phyloP scores from a whole-genome alignment of 768 basidiomycete species.

The Lactarius indigo region DNA sequence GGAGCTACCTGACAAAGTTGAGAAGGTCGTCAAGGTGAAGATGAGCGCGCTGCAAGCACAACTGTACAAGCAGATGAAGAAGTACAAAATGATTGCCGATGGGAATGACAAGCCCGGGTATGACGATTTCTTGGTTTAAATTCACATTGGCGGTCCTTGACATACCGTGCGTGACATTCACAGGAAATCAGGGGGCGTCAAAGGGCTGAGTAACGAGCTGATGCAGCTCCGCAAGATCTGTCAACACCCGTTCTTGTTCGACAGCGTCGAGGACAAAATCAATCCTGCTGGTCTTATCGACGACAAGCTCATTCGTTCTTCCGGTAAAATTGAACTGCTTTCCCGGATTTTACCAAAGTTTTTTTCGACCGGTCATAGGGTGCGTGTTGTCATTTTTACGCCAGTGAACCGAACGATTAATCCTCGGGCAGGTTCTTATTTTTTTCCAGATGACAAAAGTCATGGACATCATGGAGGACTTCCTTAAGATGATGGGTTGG shows the following conservation, averaged over 20 bases:
- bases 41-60: conserved; percentile 92
- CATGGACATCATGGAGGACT: conserved; percentile 98
- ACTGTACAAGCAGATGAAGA: conserved; percentile 97
- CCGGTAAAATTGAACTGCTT: conserved; percentile 93
- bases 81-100: conserved; percentile 94
- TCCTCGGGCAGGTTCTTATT: conserved; percentile 70
- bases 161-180: not conserved
- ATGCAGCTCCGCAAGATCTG: conserved; percentile 99
- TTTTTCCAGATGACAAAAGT: conserved; percentile 99
- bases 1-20: conserved; percentile 94
- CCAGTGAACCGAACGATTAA: not conserved
- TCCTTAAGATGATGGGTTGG: conserved; percentile 81
- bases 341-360: conserved; percentile 93
- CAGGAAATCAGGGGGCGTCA: conserved; percentile 75
- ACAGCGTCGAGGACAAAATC: conserved; percentile 92
- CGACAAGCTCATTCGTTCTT: conserved; percentile 78
- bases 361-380: conserved; percentile 87
- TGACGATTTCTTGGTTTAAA: conserved; percentile 25
- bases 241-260: conserved; percentile 96
- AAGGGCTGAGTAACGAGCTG: conserved; percentile 88
- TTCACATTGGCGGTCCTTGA: not conserved
- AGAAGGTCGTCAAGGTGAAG: conserved; percentile 95
- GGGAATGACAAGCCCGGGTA: conserved; percentile 75
- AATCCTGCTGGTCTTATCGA: conserved; percentile 79
- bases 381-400: conserved; percentile 34